phyloP scores from a whole-genome alignment of 768 basidiomycete species.

The Lentinula raphanica region DNA sequence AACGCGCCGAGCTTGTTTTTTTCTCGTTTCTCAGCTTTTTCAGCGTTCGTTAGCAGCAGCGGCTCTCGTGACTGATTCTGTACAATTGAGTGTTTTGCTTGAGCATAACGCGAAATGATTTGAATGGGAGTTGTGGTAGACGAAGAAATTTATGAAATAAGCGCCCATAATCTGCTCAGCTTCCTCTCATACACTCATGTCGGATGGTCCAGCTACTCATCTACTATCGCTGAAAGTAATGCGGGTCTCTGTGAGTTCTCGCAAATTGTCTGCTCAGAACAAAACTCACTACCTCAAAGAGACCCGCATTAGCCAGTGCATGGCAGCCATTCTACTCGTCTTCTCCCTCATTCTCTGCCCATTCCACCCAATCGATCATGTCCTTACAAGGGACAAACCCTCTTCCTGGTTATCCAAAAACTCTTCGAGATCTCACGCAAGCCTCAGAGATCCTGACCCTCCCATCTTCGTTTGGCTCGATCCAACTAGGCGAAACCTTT shows the following conservation, averaged over 20 bases:
- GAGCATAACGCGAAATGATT: too few relatives aligned
- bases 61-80: too few relatives aligned
- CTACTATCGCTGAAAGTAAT: constrained; percentile 80
- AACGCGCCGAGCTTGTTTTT: too few relatives aligned
- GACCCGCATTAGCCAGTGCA: constrained; percentile 66
- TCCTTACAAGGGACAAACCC: constrained; percentile 72
- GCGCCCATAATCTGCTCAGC: too few relatives aligned
- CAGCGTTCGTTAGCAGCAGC: too few relatives aligned
- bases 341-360: constrained; percentile 68
- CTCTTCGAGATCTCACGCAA: constrained; percentile 75
- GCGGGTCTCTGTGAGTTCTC: constrained; percentile 69
- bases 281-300: constrained; percentile 32
- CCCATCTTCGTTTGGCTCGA: constrained; percentile 78
- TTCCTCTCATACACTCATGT: constrained; percentile 3
- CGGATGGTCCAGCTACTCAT: constrained; percentile 53
- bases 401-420: constrained; percentile 74
- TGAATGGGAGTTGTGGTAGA: too few relatives aligned
- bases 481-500: constrained; percentile 89
- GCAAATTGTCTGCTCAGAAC: neutral
- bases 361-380: constrained; percentile 70
- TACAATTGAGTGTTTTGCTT: too few relatives aligned
- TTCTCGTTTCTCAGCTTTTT: too few relatives aligned
- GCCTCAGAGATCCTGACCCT: constrained; percentile 75
- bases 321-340: constrained; percentile 89
- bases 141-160: too few relatives aligned